These are phyloP conservation scores for Xylaria sp. DNA, from an alignment of 495 filamentous ascomycete genomes.

Conservation along the genomic window DNA sequence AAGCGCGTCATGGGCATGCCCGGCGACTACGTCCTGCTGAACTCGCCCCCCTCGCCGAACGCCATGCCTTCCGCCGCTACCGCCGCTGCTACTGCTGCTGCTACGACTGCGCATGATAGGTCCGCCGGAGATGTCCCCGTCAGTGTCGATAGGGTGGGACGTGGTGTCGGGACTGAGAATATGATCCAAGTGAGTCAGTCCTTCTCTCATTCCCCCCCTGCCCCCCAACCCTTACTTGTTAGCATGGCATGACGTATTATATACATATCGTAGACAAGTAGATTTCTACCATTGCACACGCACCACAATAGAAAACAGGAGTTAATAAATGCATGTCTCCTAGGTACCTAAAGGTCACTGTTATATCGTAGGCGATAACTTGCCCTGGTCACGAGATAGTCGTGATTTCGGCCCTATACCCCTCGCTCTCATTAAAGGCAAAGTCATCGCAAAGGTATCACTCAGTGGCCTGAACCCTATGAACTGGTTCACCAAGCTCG, in stretches of 20 bases:
- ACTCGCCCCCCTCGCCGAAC: constrained; percentile 57
- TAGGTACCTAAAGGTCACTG: constrained; percentile 90
- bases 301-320: not conserved
- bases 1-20: constrained; percentile 89
- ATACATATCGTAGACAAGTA: not conserved
- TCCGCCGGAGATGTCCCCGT: not conserved
- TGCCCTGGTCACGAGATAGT: constrained; percentile 83
- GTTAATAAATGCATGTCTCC: not conserved
- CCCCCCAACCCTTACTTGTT: not conserved
- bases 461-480: constrained; percentile 56
- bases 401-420: constrained; percentile 85
- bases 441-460: constrained; percentile 72
- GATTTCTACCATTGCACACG: not conserved
- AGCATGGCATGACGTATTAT: not conserved
- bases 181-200: constrained; percentile 84
- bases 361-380: constrained; percentile 87
- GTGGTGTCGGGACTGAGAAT: constrained; percentile 40
- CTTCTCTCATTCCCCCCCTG: too few species aligned
- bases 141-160: constrained; percentile 13
- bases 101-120: not conserved
- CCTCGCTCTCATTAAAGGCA: constrained; percentile 82
- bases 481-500: constrained; percentile 53
- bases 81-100: not conserved
- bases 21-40: constrained; percentile 85
- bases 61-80: too few species aligned